Conservation (phyloP, 805 yeast genomes). For the Candida nitratophila region DNA sequence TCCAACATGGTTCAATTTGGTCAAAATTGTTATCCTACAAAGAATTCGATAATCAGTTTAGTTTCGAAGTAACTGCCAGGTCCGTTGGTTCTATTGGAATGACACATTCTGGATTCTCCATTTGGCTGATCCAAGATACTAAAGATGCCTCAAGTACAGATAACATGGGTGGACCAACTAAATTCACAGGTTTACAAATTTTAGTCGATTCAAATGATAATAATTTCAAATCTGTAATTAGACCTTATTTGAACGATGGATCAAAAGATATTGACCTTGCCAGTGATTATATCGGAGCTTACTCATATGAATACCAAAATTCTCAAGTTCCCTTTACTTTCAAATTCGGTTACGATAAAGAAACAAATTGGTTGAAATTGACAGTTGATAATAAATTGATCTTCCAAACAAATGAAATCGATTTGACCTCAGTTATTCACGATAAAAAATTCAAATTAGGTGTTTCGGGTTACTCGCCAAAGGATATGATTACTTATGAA, state of each 20-base stretch:
- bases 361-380: conserved; percentile 38
- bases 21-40: conserved; percentile 16
- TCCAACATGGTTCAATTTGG: conserved; percentile 41
- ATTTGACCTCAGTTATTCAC: conserved; percentile 29
- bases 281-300: conserved; percentile 23
- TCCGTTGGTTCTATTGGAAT: conserved; percentile 45
- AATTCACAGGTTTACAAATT: conserved; percentile 59
- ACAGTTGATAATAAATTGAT: conserved; percentile 68
- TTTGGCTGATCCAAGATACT: conserved; percentile 42
- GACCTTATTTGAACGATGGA: conserved; percentile 58
- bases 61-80: conserved; percentile 58
- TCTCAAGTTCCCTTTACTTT: conserved; percentile 65
- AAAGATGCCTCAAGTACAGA: conserved; percentile 14
- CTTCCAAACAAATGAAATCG: conserved; percentile 53
- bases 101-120: conserved; percentile 49
- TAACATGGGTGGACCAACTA: conserved; percentile 48
- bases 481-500: conserved; percentile 34
- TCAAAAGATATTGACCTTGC: conserved; percentile 24
- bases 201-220: conserved; percentile 44
- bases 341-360: conserved; percentile 50
- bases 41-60: conserved; percentile 20
- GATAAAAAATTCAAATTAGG: conserved; percentile 41
- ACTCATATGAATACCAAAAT: conserved; percentile 43
- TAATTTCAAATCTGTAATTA: conserved; percentile 41
- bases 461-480: conserved; percentile 40